Base-by-base conservation (phyloP, 2,329 filamentous ascomycete genomes). In the Colletotrichum simmondsii region DNA sequence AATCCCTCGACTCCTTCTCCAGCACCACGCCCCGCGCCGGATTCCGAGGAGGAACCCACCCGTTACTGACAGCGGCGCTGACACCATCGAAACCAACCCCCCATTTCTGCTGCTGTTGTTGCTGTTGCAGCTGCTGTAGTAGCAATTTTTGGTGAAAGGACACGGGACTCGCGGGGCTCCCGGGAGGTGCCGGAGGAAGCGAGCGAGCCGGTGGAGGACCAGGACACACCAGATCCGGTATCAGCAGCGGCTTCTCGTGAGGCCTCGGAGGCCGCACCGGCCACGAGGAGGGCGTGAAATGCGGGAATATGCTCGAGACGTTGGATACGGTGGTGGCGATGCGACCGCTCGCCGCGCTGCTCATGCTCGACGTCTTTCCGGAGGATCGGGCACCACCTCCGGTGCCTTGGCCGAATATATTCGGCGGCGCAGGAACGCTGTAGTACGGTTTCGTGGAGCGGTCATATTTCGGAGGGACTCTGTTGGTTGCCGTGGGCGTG, bases 181-280 rank as follows among this genome's bases (percentile, higher is more conserved):
- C 53, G 6, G 77, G 74, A 0, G 81, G 81, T 6, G 80, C 79
- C 1, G 76, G 75, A 0, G 85, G 85, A 3, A 88, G 81, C 3
- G 84, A 84, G n/a, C 82, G 80, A 5, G 75, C 85, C 0, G 87
- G 87, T 0, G 86, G 86, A 0, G 87, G 86, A 0, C 86, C 85
- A 24, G 83, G 26, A 76, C 79, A 3, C 79, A 79, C 77, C 1
- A 80, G 76, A 30, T 81, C 81, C 0, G 83, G 81, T 6, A 84
- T 83, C 74, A 83, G 80, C 5, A 84, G 77, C 3, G 79, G 78
- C 3, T 73, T 69, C 24, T 83, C 81, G 59, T 83, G 81, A 1
- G 82, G 81, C 1, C 83, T 79, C 1, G 80, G 78, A 2, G 83
- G 81, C 0, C 82, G 80, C 2, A 75, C 75, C 0, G 84, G 83